Conservation (phyloP, 1,139 yeast species). For the Pichia sp. region DNA sequence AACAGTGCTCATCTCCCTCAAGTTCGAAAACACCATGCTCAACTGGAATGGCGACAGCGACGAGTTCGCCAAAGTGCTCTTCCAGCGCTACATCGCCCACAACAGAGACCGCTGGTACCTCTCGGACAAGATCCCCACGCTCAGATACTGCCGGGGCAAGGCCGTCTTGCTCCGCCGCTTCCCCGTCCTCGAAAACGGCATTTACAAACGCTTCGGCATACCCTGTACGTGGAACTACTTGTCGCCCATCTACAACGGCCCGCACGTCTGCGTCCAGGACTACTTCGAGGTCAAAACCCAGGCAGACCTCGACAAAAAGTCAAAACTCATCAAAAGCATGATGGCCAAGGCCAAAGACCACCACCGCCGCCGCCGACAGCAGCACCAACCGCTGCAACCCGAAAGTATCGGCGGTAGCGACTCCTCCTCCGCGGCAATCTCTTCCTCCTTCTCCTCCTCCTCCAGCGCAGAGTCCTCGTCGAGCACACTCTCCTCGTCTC, state of each 20-base stretch:
- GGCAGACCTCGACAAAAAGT: conserved; percentile 55
- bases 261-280: conserved; percentile 64
- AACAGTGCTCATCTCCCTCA: conserved; percentile 62
- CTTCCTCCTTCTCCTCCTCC: background rate
- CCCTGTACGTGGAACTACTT: conserved; percentile 71
- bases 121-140: conserved; percentile 48
- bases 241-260: conserved; percentile 62
- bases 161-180: conserved; percentile 65
- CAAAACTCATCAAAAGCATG: conserved; percentile 53
- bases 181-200: conserved; percentile 47
- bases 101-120: conserved; percentile 60
- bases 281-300: conserved; percentile 58
- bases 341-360: conserved; percentile 39
- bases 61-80: conserved; percentile 62
- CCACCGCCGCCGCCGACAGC: background rate
- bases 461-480: too few species aligned
- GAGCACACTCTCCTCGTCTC: background rate
- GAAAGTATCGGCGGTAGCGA: background rate
- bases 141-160: conserved; percentile 66
- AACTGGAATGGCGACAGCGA: conserved; percentile 59
- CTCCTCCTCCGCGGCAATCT: background rate
- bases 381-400: conserved; percentile 5
- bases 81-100: conserved; percentile 54
- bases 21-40: conserved; percentile 64
- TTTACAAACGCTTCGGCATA: conserved; percentile 51